Percentiles rank a stretch among this genome's conserved stretches.
Evolutionary conservation across 2,329 filamentous ascomycete species (phyloP).

Genomic region (Alternaria arborescens): DNA sequence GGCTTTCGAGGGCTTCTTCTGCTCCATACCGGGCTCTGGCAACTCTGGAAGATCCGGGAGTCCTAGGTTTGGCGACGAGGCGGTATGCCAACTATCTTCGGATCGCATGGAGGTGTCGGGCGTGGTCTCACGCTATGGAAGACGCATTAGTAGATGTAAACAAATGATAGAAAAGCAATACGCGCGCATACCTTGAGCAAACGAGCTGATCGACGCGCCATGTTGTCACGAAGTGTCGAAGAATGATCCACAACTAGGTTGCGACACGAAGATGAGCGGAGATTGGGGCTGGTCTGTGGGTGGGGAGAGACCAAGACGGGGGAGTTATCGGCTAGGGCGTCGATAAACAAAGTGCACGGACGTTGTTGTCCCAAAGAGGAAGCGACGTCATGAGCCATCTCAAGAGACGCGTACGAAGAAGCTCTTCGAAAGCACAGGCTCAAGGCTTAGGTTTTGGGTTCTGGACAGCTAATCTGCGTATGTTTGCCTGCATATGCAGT

Average conservation of each 20-base stretch:
- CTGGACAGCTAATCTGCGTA: not conserved
- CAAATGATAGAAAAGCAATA: constrained; percentile 24
- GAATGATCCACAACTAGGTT: constrained; percentile 9
- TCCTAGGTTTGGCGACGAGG: constrained; percentile 32
- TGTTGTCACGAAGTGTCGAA: constrained; percentile 27
- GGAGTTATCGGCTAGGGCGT: constrained; percentile 24
- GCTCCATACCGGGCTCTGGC: constrained; percentile 23
- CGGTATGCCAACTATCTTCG: constrained; percentile 41
- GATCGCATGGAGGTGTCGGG: constrained; percentile 25
- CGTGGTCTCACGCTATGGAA: constrained; percentile 39
- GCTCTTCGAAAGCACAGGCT: not conserved
- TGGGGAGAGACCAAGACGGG: constrained; percentile 22
- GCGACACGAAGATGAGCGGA: constrained; percentile 21
- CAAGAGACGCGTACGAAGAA: not conserved
- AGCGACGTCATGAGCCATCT: constrained; percentile 20
- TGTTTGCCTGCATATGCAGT: not conserved
- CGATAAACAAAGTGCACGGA: constrained; percentile 32
- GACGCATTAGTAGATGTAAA: constrained; percentile 41
- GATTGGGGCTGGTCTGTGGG: constrained; percentile 39
- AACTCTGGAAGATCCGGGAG: constrained; percentile 33
- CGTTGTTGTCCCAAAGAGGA: constrained; percentile 10
- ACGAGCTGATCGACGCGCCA: constrained; percentile 50
- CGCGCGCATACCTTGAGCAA: constrained; percentile 45
- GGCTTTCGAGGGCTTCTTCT: constrained; percentile 37
- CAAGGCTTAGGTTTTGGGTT: not conserved